A percentile compares a stretch with the other conserved stretches of the same genome.
Conservation (phyloP, 345 rosid species). For the Eucalyptus sp. region DNA sequence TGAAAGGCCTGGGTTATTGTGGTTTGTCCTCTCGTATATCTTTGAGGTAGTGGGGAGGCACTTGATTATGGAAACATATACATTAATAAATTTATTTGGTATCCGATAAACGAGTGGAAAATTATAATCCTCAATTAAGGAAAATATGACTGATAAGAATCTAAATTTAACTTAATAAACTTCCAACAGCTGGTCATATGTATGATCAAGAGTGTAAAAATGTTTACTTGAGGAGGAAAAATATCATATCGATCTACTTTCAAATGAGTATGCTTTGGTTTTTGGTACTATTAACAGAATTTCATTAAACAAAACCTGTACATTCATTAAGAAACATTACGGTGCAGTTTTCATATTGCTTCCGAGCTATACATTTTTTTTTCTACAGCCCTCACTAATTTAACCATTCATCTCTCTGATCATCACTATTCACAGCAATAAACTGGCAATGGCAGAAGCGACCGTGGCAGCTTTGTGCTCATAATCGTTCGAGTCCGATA, state of each 20-base stretch:
- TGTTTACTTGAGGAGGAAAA: neutral
- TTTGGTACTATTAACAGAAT: neutral
- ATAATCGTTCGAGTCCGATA: slow-evolving; percentile 2
- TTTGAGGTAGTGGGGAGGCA: neutral
- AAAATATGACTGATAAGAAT: neutral
- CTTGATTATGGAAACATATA: neutral
- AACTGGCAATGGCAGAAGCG: slow-evolving; percentile 12
- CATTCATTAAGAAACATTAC: neutral
- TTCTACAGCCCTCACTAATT: neutral
- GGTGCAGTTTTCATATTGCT: neutral
- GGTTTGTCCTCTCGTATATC: neutral
- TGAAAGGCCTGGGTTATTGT: neutral
- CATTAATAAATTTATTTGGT: too few species aligned
- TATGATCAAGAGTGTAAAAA: neutral
- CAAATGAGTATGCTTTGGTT: neutral
- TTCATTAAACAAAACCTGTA: neutral
- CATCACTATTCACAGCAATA: neutral
- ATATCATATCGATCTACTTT: neutral
- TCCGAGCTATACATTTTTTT: neutral
- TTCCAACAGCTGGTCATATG: neutral
- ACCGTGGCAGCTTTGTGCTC: slow-evolving; percentile 2
- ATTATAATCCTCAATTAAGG: neutral
- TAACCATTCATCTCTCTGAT: neutral
- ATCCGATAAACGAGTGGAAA: neutral
- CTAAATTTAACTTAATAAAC: neutral